Percentiles rank a stretch among this genome's conserved stretches.
phyloP scores from a whole-genome alignment of 2,329 filamentous ascomycete species.

The Aplosporella prunicola region DNA sequence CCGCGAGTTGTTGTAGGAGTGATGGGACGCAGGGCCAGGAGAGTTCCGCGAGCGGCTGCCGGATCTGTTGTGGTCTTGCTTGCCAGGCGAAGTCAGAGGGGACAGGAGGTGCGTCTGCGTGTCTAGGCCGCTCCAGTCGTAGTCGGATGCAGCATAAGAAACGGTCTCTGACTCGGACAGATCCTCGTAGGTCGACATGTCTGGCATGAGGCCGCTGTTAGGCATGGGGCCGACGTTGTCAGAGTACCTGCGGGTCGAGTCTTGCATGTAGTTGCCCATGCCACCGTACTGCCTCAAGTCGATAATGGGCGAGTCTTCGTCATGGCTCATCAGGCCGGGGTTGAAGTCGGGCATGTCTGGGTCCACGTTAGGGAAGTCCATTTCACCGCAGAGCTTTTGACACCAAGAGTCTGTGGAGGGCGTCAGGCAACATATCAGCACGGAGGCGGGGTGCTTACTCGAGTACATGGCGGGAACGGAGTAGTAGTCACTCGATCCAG shows the following conservation, averaged over 20 bases:
- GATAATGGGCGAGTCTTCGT: slow-evolving; percentile 33
- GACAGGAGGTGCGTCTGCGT: slow-evolving; percentile 61
- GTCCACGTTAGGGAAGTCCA: slow-evolving; percentile 30
- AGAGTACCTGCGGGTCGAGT: slow-evolving; percentile 55
- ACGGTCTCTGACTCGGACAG: slow-evolving; percentile 60
- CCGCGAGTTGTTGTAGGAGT: slow-evolving; percentile 51
- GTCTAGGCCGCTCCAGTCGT: slow-evolving; percentile 58
- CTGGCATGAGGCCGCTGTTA: slow-evolving; percentile 48
- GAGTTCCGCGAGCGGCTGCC: slow-evolving; percentile 60
- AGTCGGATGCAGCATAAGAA: slow-evolving; percentile 46
- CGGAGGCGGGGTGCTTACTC: slow-evolving; percentile 19
- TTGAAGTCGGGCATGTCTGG: slow-evolving; percentile 29
- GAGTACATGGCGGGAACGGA: slow-evolving; percentile 27
- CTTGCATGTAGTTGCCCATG: slow-evolving; percentile 27
- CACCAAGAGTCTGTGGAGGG: slow-evolving; percentile 26
- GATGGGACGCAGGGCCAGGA: slow-evolving; percentile 46
- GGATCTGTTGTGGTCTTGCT: slow-evolving; percentile 41
- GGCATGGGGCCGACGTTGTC: slow-evolving; percentile 41
- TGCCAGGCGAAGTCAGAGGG: slow-evolving; percentile 61
- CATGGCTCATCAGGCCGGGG: slow-evolving; percentile 26
- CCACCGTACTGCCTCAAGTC: slow-evolving; percentile 28
- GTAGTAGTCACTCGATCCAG: slow-evolving; percentile 24
- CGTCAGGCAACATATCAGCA: slow-evolving; percentile 15
- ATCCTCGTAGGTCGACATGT: slow-evolving; percentile 63
- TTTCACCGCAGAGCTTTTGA: slow-evolving; percentile 22